Percentiles rank a stretch among this genome's conserved stretches.
Conservation (phyloP, 768 basidiomycete genomes). For the Agrocybe praecox region DNA sequence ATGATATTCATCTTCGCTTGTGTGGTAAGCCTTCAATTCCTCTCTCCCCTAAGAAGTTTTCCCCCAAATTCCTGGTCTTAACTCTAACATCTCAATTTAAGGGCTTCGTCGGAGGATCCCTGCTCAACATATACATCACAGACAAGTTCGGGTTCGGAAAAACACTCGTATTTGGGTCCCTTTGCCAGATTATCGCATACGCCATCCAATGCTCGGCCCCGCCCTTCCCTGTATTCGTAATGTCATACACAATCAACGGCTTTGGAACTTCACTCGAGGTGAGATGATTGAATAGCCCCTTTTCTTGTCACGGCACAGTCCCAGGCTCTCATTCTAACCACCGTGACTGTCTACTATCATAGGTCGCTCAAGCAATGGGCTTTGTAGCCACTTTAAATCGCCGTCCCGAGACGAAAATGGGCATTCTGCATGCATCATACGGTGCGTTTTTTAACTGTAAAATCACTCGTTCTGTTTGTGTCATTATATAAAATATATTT, state of each 20-base stretch:
- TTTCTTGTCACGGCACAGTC: no score
- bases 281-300: constrained; percentile 62
- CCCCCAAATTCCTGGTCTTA: neutral
- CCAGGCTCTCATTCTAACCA: constrained; percentile 22
- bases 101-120: constrained; percentile 43
- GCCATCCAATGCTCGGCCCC: constrained; percentile 54
- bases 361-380: constrained; percentile 72
- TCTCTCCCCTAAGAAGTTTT: no score
- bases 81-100: constrained; percentile 18
- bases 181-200: constrained; percentile 56
- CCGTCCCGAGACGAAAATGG: constrained; percentile 66
- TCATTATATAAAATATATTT: no score
- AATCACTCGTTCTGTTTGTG: neutral
- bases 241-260: constrained; percentile 47
- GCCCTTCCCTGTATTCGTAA: constrained; percentile 65
- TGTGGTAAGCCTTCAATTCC: constrained; percentile 38
- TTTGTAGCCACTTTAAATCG: constrained; percentile 62
- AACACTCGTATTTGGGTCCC: constrained; percentile 42
- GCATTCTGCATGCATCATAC: constrained; percentile 48
- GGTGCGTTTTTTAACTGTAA: constrained; percentile 42
- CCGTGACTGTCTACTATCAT: no score
- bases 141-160: constrained; percentile 46
- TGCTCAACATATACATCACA: constrained; percentile 39
- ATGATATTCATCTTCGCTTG: constrained; percentile 53
- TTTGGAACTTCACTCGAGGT: constrained; percentile 42